These are phyloP conservation scores for Arxiozyma telluris DNA, from an alignment of 1,139 yeast species.

Conservation along the genomic window DNA sequence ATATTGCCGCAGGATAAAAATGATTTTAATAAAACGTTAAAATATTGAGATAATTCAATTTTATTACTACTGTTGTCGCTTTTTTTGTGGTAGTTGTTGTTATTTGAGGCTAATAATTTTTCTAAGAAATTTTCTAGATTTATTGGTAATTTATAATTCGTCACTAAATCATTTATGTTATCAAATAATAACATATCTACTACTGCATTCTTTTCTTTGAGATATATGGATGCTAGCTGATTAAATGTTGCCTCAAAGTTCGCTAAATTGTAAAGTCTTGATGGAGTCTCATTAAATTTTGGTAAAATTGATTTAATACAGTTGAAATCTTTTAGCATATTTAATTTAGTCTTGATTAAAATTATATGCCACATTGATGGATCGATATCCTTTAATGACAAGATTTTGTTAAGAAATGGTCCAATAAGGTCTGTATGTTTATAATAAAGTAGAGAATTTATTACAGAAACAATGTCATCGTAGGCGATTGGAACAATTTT, in stretches of 20 bases:
- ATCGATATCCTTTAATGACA: conserved; percentile 1
- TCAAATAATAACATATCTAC: conserved; percentile 10
- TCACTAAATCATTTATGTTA: conserved; percentile 4
- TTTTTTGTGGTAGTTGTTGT: neutral
- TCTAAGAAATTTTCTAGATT: neutral
- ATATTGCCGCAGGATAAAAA: conserved; percentile 14
- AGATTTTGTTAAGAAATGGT: conserved; percentile 12
- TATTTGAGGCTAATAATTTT: neutral
- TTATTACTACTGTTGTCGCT: no score
- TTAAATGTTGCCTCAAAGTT: conserved; percentile 12
- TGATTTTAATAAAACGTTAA: conserved; percentile 7
- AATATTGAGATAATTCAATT: neutral
- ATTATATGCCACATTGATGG: conserved; percentile 1
- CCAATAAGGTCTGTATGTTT: conserved; percentile 12
- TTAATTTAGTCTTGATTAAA: conserved; percentile 15
- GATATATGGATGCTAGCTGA: conserved; percentile 7
- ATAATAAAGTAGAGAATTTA: conserved; percentile 17
- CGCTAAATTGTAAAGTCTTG: neutral
- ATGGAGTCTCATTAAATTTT: neutral
- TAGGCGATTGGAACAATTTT: conserved; percentile 16
- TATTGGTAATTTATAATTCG: conserved; percentile 1
- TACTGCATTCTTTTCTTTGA: conserved; percentile 10
- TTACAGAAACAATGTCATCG: conserved; percentile 16
- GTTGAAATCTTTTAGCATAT: conserved; percentile 17
- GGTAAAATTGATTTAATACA: conserved; percentile 10